phyloP scores from a whole-genome alignment of 139 green algal species.

The Coelastrella sp. region DNA sequence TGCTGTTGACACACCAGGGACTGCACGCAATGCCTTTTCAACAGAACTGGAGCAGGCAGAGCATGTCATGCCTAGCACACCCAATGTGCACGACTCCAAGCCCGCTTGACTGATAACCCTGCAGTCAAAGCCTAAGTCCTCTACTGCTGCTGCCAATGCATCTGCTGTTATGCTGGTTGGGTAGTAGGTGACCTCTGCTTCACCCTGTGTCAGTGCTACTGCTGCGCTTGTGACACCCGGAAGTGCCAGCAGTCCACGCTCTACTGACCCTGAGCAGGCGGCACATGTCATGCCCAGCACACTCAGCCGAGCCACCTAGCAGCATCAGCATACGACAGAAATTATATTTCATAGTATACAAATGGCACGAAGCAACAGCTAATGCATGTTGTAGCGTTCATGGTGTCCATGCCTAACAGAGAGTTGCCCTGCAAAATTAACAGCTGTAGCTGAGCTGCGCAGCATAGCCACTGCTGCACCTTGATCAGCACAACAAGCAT shows the following conservation, averaged over 20 bases:
- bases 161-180: slow-evolving; percentile 31
- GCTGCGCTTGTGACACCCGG: slow-evolving; percentile 61
- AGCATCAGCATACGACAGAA: not conserved
- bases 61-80: slow-evolving; percentile 86
- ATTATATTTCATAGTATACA: not conserved
- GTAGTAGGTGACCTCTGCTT: slow-evolving; percentile 57
- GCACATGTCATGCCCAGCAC: slow-evolving; percentile 89
- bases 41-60: slow-evolving; percentile 69
- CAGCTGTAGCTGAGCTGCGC: too few species aligned
- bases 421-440: too few species aligned
- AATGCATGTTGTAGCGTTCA: too few species aligned
- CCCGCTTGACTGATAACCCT: slow-evolving; percentile 51
- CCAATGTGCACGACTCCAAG: slow-evolving; percentile 34
- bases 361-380: too few species aligned
- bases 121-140: slow-evolving; percentile 86
- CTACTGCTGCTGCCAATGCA: slow-evolving; percentile 70
- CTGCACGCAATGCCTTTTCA: slow-evolving; percentile 66
- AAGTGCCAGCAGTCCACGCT: slow-evolving; percentile 64
- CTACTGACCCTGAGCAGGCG: slow-evolving; percentile 79
- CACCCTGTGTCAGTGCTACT: slow-evolving; percentile 58
- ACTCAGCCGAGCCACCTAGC: slow-evolving; percentile 58
- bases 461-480: too few species aligned
- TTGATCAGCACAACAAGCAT: too few species aligned
- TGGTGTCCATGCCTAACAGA: too few species aligned
- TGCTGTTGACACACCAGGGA: slow-evolving; percentile 69